A percentile compares a stretch with the other conserved stretches of the same genome.
Evolutionary conservation across 345 rosid genomes (phyloP).

Genomic region (Eucalyptus erythrocorys): DNA sequence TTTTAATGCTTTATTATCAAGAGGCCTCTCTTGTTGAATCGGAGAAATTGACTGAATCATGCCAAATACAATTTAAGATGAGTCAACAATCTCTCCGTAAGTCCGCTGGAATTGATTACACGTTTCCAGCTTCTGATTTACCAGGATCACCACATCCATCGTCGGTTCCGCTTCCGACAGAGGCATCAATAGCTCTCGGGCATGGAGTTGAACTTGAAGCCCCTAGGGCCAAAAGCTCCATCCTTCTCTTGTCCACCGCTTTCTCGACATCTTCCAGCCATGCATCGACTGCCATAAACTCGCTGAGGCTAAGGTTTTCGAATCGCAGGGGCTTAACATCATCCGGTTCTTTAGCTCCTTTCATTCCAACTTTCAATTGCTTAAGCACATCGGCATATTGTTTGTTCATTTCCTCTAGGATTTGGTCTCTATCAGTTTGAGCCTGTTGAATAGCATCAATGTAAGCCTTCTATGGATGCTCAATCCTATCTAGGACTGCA

Average conservation of each 20-base stretch:
- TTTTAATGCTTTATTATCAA: neutral
- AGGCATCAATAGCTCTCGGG: neutral
- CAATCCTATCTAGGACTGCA: slow-evolving; percentile 13
- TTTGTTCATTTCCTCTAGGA: neutral
- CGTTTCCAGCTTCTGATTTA: neutral
- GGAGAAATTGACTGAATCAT: neutral
- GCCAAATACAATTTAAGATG: neutral
- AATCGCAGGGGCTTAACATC: neutral
- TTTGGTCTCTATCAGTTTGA: neutral
- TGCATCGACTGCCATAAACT: neutral
- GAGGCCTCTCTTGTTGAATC: neutral
- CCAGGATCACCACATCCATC: neutral
- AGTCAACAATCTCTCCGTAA: neutral
- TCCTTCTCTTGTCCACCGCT: neutral
- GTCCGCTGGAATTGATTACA: neutral
- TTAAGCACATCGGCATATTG: slow-evolving; percentile 1
- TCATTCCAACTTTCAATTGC: slow-evolving; percentile 13
- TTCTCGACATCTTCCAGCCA: neutral
- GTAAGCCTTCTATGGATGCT: neutral
- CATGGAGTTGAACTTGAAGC: neutral
- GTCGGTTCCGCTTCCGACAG: neutral
- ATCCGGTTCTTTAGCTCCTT: slow-evolving; percentile 2
- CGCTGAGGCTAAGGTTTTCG: neutral
- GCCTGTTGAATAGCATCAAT: neutral
- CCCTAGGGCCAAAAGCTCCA: neutral